phyloP scores from a whole-genome alignment of 225 moss, liverwort and hornwort species.

The Straminergon stramineum region DNA sequence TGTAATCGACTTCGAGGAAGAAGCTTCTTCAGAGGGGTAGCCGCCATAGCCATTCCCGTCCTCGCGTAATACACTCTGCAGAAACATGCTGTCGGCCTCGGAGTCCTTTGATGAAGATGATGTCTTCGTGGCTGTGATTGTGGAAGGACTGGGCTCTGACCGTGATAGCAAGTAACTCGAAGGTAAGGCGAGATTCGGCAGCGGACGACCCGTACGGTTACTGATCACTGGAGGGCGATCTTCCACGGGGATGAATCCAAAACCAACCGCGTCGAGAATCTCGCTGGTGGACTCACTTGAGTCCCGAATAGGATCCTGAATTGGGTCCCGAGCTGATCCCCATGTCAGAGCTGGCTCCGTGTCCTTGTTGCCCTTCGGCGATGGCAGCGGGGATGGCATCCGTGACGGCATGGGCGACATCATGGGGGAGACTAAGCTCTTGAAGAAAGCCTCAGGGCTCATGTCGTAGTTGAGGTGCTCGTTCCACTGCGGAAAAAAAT shows the following conservation, averaged over 20 bases:
- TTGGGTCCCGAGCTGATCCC: background rate
- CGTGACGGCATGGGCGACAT: constrained; percentile 21
- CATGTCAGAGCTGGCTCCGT: background rate
- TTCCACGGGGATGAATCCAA: background rate
- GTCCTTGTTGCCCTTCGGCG: background rate
- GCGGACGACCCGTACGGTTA: constrained; percentile 25
- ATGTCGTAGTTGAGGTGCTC: background rate
- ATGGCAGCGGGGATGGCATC: constrained; percentile 18
- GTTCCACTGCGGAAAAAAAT: constrained; percentile 25
- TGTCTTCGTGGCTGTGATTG: background rate
- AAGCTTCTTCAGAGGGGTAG: background rate
- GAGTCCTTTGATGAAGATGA: background rate
- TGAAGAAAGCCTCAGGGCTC: constrained; percentile 38
- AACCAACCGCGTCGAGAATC: background rate
- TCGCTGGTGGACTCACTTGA: background rate
- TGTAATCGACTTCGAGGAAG: background rate
- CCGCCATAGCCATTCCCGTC: constrained; percentile 7
- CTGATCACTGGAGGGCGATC: constrained; percentile 24
- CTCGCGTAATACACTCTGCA: constrained; percentile 7
- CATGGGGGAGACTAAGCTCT: constrained; percentile 26
- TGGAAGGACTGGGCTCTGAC: background rate
- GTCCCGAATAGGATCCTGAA: background rate
- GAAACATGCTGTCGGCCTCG: constrained; percentile 11
- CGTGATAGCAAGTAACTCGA: constrained; percentile 3
- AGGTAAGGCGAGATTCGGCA: constrained; percentile 15